Percentiles rank a stretch among this genome's conserved stretches.
Conservation (phyloP, 78 protist genomes). For the Paulinella micropora region DNA sequence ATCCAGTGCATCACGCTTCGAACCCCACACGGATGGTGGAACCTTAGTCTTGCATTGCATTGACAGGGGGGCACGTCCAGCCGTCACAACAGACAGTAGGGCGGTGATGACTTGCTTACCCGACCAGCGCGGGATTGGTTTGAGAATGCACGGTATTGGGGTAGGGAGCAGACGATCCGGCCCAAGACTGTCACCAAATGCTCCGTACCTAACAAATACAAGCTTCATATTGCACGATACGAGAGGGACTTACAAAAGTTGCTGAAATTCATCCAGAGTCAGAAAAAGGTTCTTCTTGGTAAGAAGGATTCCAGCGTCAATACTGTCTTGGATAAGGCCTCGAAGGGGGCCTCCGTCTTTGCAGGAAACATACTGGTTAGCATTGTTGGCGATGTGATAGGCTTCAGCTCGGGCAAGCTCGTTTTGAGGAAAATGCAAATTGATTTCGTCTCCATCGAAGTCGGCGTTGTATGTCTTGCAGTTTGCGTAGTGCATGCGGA, state of each 20-base stretch:
- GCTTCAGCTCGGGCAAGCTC: slow-evolving; percentile 44
- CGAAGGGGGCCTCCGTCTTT: slow-evolving; percentile 85
- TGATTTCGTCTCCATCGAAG: slow-evolving; percentile 49
- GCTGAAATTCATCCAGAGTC: slow-evolving; percentile 25
- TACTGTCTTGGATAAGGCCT: slow-evolving; percentile 97
- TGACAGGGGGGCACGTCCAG: no score
- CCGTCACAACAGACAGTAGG: no score
- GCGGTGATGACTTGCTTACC: slow-evolving; percentile 47
- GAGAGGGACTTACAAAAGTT: slow-evolving; percentile 54
- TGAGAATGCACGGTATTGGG: slow-evolving; percentile 17
- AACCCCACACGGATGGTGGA: not conserved
- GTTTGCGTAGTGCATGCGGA: slow-evolving; percentile 85
- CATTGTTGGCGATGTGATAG: slow-evolving; percentile 51
- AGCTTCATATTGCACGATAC: no score
- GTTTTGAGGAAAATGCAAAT: slow-evolving; percentile 17
- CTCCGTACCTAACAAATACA: no score
- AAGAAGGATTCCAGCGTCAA: slow-evolving; percentile 75
- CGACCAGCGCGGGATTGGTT: slow-evolving; percentile 33
- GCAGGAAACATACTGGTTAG: slow-evolving; percentile 66
- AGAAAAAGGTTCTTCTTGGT: slow-evolving; percentile 75
- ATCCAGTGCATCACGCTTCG: not conserved
- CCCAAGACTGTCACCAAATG: not conserved
- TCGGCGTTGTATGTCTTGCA: slow-evolving; percentile 63
- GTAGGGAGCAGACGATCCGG: not conserved
- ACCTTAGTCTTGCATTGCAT: not conserved